Evolutionary conservation across 1,139 yeast species (phyloP).

Genomic region (Meyerozyma carpophila): DNA sequence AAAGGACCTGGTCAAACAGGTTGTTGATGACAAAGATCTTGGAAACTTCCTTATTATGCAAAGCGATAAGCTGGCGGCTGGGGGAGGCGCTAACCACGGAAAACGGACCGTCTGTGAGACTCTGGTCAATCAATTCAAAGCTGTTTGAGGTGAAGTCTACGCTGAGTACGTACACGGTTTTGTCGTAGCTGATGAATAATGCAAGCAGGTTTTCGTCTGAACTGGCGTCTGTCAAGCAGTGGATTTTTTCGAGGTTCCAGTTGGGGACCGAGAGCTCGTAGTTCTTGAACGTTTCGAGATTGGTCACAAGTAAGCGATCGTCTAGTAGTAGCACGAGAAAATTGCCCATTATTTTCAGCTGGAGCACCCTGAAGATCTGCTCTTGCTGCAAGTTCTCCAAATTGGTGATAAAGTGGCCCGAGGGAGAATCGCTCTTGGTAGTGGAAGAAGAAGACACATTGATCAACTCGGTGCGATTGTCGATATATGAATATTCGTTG

Average conservation of each 20-base stretch:
- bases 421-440: neutral
- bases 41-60: conserved; percentile 40
- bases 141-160: conserved; percentile 19
- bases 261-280: conserved; percentile 22
- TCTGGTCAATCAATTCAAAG: conserved; percentile 29
- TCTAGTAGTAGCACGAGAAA: conserved; percentile 29
- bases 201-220: conserved; percentile 10
- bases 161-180: conserved; percentile 23
- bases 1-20: conserved; percentile 45
- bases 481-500: conserved; percentile 39
- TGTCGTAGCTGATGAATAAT: conserved; percentile 23
- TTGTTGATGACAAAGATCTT: conserved; percentile 51
- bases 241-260: conserved; percentile 13
- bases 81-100: conserved; percentile 50
- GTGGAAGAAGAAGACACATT: conserved; percentile 29
- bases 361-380: conserved; percentile 22
- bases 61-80: conserved; percentile 54
- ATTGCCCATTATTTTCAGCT: conserved; percentile 15
- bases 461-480: conserved; percentile 29
- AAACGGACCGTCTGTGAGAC: conserved; percentile 56
- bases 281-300: conserved; percentile 20
- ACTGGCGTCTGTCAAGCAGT: conserved; percentile 8
- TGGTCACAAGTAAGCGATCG: conserved; percentile 22
- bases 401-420: conserved; percentile 22
- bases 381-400: conserved; percentile 30